These are phyloP conservation scores for Podaxis rugospora DNA, from an alignment of 768 basidiomycete genomes.

Conservation along the genomic window DNA sequence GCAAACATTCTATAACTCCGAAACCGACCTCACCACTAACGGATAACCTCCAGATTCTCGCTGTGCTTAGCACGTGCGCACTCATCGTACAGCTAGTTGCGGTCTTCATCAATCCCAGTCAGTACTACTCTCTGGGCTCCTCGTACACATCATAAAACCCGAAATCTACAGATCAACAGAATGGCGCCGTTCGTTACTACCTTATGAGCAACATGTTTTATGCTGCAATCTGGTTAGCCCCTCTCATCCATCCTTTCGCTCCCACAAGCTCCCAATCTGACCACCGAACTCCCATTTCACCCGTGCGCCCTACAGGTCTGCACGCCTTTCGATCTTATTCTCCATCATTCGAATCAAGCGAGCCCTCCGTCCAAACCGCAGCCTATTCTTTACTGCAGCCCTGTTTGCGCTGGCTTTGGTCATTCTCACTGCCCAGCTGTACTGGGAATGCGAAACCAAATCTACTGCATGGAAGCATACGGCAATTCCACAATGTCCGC, in stretches of 20 bases:
- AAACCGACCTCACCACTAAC: not conserved
- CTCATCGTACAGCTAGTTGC: conserved; percentile 1
- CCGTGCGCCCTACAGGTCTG: not conserved
- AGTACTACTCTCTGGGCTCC: not conserved
- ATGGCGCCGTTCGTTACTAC: conserved; percentile 27
- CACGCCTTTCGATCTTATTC: conserved; percentile 20
- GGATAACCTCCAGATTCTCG: not conserved
- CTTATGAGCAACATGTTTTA: conserved; percentile 33
- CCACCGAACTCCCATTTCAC: not conserved
- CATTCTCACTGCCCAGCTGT: conserved; percentile 39
- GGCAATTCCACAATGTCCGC: not conserved
- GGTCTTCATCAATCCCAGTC: not conserved
- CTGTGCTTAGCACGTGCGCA: not conserved
- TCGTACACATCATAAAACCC: not conserved
- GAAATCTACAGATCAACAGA: not conserved
- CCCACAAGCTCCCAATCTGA: not conserved
- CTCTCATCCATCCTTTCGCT: not conserved
- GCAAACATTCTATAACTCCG: not conserved
- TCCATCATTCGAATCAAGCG: conserved; percentile 50
- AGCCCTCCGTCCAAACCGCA: not conserved
- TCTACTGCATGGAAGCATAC: not conserved
- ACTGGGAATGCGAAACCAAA: conserved; percentile 38
- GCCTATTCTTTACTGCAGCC: conserved; percentile 20
- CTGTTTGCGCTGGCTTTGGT: conserved; percentile 23
- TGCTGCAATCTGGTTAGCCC: conserved; percentile 30